These are phyloP conservation scores for Xerocomus potaroensis DNA, from an alignment of 768 basidiomycete genomes.

Conservation along the genomic window DNA sequence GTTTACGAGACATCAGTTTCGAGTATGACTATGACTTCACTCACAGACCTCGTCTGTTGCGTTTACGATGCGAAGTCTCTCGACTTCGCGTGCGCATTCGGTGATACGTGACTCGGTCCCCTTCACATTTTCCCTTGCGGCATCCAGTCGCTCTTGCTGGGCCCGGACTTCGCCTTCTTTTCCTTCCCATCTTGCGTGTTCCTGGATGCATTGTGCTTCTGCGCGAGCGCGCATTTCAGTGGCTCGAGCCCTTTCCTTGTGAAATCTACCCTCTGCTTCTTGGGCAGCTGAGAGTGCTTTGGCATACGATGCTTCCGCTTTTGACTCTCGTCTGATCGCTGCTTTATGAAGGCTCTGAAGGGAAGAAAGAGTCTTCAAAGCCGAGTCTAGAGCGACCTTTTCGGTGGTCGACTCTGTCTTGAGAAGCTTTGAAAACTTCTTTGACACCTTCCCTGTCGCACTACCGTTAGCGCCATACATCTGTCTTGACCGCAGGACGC, in stretches of 20 bases:
- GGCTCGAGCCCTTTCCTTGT: slow-evolving; percentile 57
- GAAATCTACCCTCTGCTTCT: slow-evolving; percentile 57
- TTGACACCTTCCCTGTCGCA: slow-evolving; percentile 50
- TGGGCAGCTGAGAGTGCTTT: slow-evolving; percentile 55
- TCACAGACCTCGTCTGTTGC: slow-evolving; percentile 56
- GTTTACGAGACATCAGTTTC: slow-evolving; percentile 6
- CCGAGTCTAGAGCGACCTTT: slow-evolving; percentile 53
- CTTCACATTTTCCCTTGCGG: slow-evolving; percentile 47
- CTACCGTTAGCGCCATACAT: neutral
- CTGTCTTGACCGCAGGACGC: slow-evolving; percentile 9
- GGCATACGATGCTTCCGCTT: slow-evolving; percentile 48
- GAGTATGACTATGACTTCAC: slow-evolving; percentile 3
- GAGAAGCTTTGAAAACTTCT: slow-evolving; percentile 63
- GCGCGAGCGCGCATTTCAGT: slow-evolving; percentile 48
- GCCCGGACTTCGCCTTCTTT: slow-evolving; percentile 45
- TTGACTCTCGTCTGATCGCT: slow-evolving; percentile 62
- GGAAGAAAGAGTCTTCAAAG: slow-evolving; percentile 60
- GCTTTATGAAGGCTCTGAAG: slow-evolving; percentile 69
- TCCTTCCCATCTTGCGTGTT: slow-evolving; percentile 56
- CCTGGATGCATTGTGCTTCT: slow-evolving; percentile 42
- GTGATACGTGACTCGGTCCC: slow-evolving; percentile 59
- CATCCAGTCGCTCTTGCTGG: slow-evolving; percentile 47
- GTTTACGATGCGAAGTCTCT: slow-evolving; percentile 58
- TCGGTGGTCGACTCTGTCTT: slow-evolving; percentile 66
- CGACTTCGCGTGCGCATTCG: slow-evolving; percentile 72